Evolutionary conservation across 441 rosid species (phyloP).

Genomic region (Melastoma candidum): DNA sequence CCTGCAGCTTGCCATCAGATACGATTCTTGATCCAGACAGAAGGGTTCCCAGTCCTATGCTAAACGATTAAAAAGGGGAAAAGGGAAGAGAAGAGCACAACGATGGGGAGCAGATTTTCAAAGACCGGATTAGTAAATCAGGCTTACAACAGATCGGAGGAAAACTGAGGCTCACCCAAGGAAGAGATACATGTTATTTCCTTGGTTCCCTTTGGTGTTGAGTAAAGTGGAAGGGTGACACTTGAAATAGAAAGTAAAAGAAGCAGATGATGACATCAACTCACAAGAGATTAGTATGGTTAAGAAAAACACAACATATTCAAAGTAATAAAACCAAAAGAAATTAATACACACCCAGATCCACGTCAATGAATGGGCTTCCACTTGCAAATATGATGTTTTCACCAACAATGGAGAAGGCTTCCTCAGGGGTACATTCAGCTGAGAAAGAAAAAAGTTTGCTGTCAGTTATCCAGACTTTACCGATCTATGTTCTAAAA

Average conservation of each 20-base stretch:
- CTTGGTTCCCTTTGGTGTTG: too few species aligned
- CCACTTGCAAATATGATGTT: conserved; percentile 93
- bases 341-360: conserved; percentile 53
- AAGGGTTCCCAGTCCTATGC: conserved; percentile 96
- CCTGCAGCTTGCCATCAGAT: conserved; percentile 98
- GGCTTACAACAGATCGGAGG: too few species aligned
- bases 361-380: conserved; percentile 87
- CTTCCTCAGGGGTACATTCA: conserved; percentile 96
- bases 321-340: not conserved
- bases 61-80: conserved; percentile 14
- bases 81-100: too few species aligned
- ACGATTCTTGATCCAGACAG: conserved; percentile 84
- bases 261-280: too few species aligned
- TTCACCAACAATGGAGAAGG: conserved; percentile 90
- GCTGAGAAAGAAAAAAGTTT: conserved; percentile 32
- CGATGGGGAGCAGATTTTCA: too few species aligned
- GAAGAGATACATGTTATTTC: too few species aligned
- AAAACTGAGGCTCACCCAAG: too few species aligned
- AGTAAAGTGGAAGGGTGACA: too few species aligned
- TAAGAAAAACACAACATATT: conserved; percentile 5
- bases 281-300: not conserved
- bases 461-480: too few species aligned
- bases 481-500: too few species aligned
- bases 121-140: too few species aligned
- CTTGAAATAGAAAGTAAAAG: too few species aligned